Evolutionary conservation across 805 yeast genomes (phyloP).

Genomic region (Suhomyces xylopsoci): DNA sequence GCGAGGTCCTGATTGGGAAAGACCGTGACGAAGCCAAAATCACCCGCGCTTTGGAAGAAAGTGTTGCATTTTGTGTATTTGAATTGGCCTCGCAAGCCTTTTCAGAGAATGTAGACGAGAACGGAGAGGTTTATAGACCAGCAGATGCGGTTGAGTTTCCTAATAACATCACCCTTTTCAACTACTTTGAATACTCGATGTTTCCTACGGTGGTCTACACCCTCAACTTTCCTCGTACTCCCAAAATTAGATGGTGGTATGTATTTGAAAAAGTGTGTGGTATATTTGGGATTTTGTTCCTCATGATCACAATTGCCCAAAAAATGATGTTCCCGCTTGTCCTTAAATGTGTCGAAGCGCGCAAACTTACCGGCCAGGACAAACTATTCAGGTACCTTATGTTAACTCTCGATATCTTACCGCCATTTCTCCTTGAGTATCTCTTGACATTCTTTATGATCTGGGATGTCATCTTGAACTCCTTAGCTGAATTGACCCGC

Average conservation of each 20-base stretch:
- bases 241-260: constrained; percentile 63
- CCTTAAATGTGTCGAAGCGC: constrained; percentile 52
- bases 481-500: constrained; percentile 80
- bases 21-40: constrained; percentile 5
- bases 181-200: constrained; percentile 79
- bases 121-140: constrained; percentile 4
- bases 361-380: constrained; percentile 46
- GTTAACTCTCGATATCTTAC: constrained; percentile 67
- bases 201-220: constrained; percentile 88
- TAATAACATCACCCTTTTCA: constrained; percentile 55
- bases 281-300: constrained; percentile 78
- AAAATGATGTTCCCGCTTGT: constrained; percentile 72
- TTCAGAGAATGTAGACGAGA: constrained; percentile 14
- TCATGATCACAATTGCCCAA: constrained; percentile 82
- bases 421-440: constrained; percentile 75
- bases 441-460: constrained; percentile 80
- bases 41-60: constrained; percentile 25
- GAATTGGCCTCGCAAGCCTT: constrained; percentile 63
- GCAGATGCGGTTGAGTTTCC: constrained; percentile 53
- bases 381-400: constrained; percentile 51
- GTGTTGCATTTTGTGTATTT: constrained; percentile 65
- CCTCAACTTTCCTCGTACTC: constrained; percentile 76
- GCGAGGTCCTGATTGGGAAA: constrained; percentile 20
- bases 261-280: constrained; percentile 70
- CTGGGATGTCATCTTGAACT: constrained; percentile 92